A percentile compares a stretch with the other conserved stretches of the same genome.
These are phyloP conservation scores for Phialocephala sp. DNA, from an alignment of 2,329 filamentous ascomycete genomes.

Conservation along the genomic window DNA sequence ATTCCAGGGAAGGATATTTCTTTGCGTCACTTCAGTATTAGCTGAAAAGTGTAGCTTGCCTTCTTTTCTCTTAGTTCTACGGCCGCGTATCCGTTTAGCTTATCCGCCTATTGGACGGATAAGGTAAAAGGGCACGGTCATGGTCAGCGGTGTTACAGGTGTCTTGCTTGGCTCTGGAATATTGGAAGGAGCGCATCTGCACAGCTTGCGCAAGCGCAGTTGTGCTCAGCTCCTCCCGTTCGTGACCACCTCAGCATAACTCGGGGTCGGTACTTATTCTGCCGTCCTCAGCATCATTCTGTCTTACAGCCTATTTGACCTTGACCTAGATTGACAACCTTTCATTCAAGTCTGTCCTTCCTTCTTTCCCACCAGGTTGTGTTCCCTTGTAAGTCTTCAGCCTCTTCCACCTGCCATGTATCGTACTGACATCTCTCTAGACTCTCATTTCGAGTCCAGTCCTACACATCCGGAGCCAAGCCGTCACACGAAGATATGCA, in stretches of 20 bases:
- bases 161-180: background rate
- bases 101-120: constrained; percentile 5
- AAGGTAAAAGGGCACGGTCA: constrained; percentile 5
- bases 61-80: background rate
- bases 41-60: background rate
- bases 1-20: background rate
- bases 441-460: background rate
- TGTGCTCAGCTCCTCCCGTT: background rate
- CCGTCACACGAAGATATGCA: constrained; percentile 57
- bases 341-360: background rate
- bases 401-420: background rate
- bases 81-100: background rate
- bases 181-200: background rate
- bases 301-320: background rate
- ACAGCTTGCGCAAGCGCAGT: background rate
- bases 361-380: background rate
- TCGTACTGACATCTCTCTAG: background rate
- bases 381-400: background rate
- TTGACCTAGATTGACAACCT: background rate
- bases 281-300: background rate
- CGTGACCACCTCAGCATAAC: constrained; percentile 5
- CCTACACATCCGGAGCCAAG: background rate
- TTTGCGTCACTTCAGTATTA: background rate
- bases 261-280: background rate
- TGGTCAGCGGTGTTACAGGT: background rate